A percentile compares a stretch with the other conserved stretches of the same genome.
Conservation (phyloP, 2,329 filamentous ascomycete species). For the Penicillium sp. region DNA sequence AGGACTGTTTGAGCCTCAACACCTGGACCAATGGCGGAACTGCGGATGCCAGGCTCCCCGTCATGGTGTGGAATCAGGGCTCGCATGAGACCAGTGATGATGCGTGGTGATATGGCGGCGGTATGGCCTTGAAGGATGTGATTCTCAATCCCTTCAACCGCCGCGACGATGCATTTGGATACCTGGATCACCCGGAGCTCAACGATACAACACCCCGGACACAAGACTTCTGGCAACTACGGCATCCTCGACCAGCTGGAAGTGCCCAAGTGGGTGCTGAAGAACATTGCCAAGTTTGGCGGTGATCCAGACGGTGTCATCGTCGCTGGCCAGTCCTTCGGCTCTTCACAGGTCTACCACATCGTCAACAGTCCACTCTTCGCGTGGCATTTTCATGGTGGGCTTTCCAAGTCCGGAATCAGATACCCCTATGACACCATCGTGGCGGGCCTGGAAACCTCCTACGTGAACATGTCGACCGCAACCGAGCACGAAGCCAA, state of each 20-base stretch:
- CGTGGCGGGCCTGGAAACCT: constrained; percentile 31
- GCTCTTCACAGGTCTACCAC: constrained; percentile 35
- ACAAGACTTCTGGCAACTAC: constrained; percentile 31
- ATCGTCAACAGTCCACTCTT: constrained; percentile 33
- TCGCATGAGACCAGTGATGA: constrained; percentile 30
- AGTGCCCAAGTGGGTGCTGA: constrained; percentile 57
- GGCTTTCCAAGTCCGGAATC: constrained; percentile 33
- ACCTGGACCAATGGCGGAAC: constrained; percentile 31
- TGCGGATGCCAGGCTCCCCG: constrained; percentile 26
- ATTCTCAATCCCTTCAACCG: constrained; percentile 33
- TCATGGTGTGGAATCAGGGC: constrained; percentile 34
- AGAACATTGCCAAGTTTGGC: constrained; percentile 55
- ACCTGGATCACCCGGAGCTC: constrained; percentile 28
- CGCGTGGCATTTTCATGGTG: constrained; percentile 33
- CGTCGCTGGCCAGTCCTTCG: constrained; percentile 37
- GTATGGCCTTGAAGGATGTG: constrained; percentile 31
- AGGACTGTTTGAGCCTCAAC: constrained; percentile 38
- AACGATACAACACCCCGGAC: constrained; percentile 22
- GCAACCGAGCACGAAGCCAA: constrained; percentile 27
- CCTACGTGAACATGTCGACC: constrained; percentile 31
- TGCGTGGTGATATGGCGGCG: constrained; percentile 30
- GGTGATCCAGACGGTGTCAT: constrained; percentile 54
- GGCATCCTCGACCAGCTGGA: constrained; percentile 56
- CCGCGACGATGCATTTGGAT: constrained; percentile 31
- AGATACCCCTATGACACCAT: constrained; percentile 32